phyloP scores from a whole-genome alignment of 2,329 filamentous ascomycete genomes.

The Exophiala sideris region DNA sequence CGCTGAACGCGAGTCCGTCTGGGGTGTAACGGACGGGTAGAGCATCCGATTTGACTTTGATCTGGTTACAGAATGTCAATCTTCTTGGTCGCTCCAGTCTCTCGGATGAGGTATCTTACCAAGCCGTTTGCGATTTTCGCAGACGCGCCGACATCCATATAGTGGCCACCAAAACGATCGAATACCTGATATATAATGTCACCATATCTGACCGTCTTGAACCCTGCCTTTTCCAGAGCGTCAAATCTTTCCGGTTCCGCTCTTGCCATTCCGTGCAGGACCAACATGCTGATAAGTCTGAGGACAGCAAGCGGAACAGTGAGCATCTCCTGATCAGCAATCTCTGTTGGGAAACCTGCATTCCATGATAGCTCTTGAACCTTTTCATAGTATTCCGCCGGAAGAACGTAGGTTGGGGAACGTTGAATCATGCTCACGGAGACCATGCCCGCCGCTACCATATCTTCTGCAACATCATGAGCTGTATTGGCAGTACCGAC shows the following conservation, averaged over 20 bases:
- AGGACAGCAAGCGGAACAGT: constrained; percentile 32
- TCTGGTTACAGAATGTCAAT: constrained; percentile 28
- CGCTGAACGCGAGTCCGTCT: constrained; percentile 42
- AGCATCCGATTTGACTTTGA: constrained; percentile 42
- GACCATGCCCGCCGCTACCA: constrained; percentile 40
- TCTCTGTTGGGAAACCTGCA: constrained; percentile 21
- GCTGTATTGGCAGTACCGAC: constrained; percentile 48
- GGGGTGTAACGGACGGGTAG: constrained; percentile 36
- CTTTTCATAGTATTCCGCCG: constrained; percentile 27
- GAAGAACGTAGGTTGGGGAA: constrained; percentile 36
- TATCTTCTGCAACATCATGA: constrained; percentile 50
- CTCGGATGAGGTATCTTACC: constrained; percentile 8
- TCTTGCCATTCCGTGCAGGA: constrained; percentile 30
- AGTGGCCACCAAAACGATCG: constrained; percentile 46
- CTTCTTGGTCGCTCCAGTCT: neutral
- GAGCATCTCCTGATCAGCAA: constrained; percentile 25
- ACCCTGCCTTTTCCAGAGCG: constrained; percentile 42
- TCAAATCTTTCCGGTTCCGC: constrained; percentile 39
- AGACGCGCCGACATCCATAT: constrained; percentile 46
- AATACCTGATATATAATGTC: constrained; percentile 39
- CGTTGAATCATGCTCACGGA: constrained; percentile 49
- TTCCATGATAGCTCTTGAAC: constrained; percentile 26
- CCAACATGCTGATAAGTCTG: constrained; percentile 33
- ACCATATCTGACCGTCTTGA: constrained; percentile 39
- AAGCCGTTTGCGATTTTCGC: constrained; percentile 40